Conservation (phyloP, 1,284 basidiomycete genomes). For the Athelia psychrophila region DNA sequence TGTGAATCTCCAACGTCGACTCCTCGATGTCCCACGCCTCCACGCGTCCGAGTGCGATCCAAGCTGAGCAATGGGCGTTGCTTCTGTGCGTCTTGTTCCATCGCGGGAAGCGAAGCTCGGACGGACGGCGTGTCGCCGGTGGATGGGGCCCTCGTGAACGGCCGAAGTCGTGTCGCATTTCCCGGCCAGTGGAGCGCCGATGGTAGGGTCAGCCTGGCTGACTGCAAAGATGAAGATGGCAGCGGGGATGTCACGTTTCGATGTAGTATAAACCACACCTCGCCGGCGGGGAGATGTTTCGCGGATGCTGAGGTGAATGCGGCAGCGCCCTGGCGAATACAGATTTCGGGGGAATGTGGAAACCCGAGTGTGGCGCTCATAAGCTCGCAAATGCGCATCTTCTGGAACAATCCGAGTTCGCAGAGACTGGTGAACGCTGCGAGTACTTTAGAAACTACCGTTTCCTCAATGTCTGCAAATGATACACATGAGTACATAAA, state of each 20-base stretch:
- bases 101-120: no score
- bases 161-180: no score
- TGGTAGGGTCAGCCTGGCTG: no score
- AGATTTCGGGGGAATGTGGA: conserved; percentile 93
- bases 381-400: conserved; percentile 93
- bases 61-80: no score
- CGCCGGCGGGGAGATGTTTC: conserved; percentile 75
- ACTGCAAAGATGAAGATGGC: no score
- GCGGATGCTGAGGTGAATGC: conserved; percentile 86
- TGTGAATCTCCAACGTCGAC: no score
- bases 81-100: no score
- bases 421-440: conserved; percentile 82
- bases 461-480: conserved; percentile 82
- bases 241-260: neutral
- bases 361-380: conserved; percentile 87
- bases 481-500: conserved; percentile 8
- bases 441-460: conserved; percentile 87
- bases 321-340: conserved; percentile 86
- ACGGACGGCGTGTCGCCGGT: no score
- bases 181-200: no score
- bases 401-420: conserved; percentile 86
- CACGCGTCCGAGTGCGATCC: no score
- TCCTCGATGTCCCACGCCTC: no score
- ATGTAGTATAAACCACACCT: conserved; percentile 96
- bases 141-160: no score